Conservation (phyloP, 257 asterid species). For the Mitragyna speciosa region DNA sequence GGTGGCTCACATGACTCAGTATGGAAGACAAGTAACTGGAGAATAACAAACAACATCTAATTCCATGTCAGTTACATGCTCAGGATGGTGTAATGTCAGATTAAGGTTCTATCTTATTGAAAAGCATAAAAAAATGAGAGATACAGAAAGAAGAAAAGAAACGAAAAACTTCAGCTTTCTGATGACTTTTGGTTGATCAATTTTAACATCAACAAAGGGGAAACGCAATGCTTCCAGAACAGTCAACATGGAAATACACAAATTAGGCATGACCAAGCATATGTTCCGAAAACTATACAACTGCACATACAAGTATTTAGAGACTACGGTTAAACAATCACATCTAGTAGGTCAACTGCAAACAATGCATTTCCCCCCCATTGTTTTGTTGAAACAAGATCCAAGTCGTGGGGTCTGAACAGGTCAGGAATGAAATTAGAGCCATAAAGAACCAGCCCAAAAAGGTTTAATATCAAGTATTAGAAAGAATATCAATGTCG, state of each 20-base stretch:
- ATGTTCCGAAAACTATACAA: neutral
- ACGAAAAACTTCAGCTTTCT: neutral
- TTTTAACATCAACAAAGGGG: neutral
- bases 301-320: neutral
- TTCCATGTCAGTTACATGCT: neutral
- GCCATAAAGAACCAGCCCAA: neutral
- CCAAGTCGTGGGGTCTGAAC: neutral
- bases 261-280: neutral
- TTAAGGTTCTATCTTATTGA: neutral
- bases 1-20: neutral
- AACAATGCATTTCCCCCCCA: neutral
- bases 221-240: neutral
- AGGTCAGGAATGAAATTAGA: neutral
- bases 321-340: no score
- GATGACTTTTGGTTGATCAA: neutral
- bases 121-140: neutral
- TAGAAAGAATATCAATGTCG: neutral
- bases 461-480: neutral
- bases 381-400: neutral
- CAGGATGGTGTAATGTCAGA: neutral
- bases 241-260: neutral
- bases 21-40: neutral
- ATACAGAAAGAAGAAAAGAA: conserved; percentile 10
- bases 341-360: neutral
- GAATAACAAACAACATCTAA: neutral